phyloP scores from a whole-genome alignment of 2,329 filamentous ascomycete genomes.

The Akanthomyces dipterigenus region DNA sequence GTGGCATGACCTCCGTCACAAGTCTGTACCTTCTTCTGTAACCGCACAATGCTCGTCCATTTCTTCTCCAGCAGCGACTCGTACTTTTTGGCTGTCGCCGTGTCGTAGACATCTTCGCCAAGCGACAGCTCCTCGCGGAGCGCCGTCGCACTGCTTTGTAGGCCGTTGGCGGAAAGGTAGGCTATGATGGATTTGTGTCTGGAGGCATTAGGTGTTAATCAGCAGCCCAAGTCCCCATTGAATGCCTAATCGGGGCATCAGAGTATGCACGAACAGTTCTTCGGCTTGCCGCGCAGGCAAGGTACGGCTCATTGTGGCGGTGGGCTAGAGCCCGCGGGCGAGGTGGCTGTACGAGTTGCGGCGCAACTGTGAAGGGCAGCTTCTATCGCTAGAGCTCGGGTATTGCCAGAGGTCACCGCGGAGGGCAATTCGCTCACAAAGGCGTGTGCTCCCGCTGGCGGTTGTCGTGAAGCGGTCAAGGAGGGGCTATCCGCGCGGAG shows the following conservation, averaged over 20 bases:
- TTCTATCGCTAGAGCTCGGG: not conserved
- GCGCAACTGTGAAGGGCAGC: not conserved
- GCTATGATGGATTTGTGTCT: constrained; percentile 93
- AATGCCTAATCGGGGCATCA: not conserved
- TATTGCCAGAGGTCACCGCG: constrained; percentile 7
- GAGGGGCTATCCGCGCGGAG: constrained; percentile 7
- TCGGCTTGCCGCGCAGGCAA: constrained; percentile 77
- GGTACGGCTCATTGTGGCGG: constrained; percentile 59
- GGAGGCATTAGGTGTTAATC: constrained; percentile 13
- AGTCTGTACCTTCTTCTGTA: constrained; percentile 80
- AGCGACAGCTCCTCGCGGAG: constrained; percentile 73
- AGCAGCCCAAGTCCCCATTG: not conserved
- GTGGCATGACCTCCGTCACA: not conserved
- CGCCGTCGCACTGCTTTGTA: constrained; percentile 61
- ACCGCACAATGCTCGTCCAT: constrained; percentile 89
- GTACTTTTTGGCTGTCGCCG: constrained; percentile 84
- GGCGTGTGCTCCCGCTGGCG: not conserved
- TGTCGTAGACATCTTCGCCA: constrained; percentile 63
- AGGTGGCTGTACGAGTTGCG: not conserved
- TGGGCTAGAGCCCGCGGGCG: constrained; percentile 6
- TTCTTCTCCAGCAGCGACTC: constrained; percentile 94
- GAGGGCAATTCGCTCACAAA: constrained; percentile 6
- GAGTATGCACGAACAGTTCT: constrained; percentile 62
- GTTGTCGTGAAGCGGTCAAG: constrained; percentile 10
- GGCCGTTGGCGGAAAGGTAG: constrained; percentile 70